Base-by-base conservation (phyloP, 208 protist genomes). In the Blastocrithidia nonstop region DNA sequence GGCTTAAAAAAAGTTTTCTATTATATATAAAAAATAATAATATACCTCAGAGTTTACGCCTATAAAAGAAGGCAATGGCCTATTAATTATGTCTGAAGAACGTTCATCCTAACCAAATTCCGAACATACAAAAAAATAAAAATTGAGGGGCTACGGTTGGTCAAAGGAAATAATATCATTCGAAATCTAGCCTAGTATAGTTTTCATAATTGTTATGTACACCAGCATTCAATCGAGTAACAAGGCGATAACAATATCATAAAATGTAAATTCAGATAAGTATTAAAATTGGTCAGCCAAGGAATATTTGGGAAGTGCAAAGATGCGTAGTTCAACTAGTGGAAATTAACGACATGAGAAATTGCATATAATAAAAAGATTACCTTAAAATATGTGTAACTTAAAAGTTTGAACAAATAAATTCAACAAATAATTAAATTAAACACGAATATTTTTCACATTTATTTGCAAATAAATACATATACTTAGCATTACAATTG, bases 81-180 rank as follows among this genome's bases (percentile, higher is more conserved):
- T 35, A 9, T 20, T 28, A 66, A 25, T 58, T 66, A 25, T 66
- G 52, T 29, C 52, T 39, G 16, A 60, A 66, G 22, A 55, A 55
- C 33, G 55, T 59, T 54, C 60, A 66, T 0, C 60, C 60, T 0
- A 66, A 13, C 60, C 60, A 66, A 15, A 32, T 58, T 1, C 33
- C 59, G 11, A 57, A 58, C 21, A 41, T 27, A 40, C 59, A 66
- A 17, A 66, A 58, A 13, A 66, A 42, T 6, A 66, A 33, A 1
- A 66, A 42, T 29, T 58, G 59, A 6, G 59, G 59, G 6, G 43
- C 55, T n/a, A 54, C 43, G 3, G 51, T 49, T 0, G 16, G 35
- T 53, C 59, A 66, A 17, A 58, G 51, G n/a, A n/a, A n/a, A n/a
- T n/a, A n/a, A n/a, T n/a, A n/a, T n/a, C n/a, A n/a, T n/a, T n/a